Evolutionary conservation across 345 rosid genomes (phyloP), one percentile per base, ranked within the genome.

Genomic region (Arabis alpina): DNA sequence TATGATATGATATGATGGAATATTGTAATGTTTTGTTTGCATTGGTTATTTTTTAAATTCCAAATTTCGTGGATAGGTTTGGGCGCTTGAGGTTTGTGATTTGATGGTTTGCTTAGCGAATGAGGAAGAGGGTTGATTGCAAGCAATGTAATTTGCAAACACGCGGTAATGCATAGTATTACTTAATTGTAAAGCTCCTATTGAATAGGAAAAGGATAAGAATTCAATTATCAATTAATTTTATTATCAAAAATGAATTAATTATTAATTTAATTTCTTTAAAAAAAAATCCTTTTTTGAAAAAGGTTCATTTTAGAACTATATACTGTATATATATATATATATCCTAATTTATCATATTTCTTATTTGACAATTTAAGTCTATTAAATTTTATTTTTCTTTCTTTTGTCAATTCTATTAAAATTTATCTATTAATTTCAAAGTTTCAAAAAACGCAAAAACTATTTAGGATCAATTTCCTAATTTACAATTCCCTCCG

Each of bases 51-150:
- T 50, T 36, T 8, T 0, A 55, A 30, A n/a, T 19, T 65, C 44
- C 37, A 30, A 41, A n/a, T n/a, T 50, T 66, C 28, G 10, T 24
- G 42, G 64, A 61, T 67, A 28, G 23, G 5, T 61, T 61, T 45
- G 0, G 27, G 74, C 55, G 42, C 49, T 48, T 69, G 45, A 68
- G 79, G 43, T 68, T 75, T 54, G 39, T 54, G 45, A 68, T 61
- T 61, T 75, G 50, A 68, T 68, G 58, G 43, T 28, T 75, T 75
- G 70, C 74, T 68, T 68, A 40, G 4, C 4, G 10, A 41, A 32
- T 10, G 60, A 28, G 63, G 48, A 48, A 48, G 66, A 68, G 10
- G 50, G 27, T 68, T 47, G 74, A 75, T 68, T 75, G 70, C 74
- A 75, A 68, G 74, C 57, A 61, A 60, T 44, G 63, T 32, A 36